phyloP scores from a whole-genome alignment of 768 basidiomycete genomes.

The Amanita rimosa region DNA sequence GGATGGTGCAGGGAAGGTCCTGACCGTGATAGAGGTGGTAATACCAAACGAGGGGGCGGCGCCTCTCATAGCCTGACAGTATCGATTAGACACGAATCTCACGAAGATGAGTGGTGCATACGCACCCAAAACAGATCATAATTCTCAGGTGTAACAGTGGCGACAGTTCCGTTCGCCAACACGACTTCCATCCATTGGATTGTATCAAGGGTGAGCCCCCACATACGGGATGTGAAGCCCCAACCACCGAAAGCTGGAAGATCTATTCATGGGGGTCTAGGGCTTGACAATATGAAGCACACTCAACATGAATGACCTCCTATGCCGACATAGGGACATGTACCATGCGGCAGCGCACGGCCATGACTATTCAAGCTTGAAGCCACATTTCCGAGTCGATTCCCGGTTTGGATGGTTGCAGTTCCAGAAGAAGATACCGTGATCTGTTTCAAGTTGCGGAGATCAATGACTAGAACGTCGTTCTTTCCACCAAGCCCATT shows the following conservation, averaged over 20 bases:
- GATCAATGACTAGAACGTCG: constrained; percentile 34
- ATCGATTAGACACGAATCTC: constrained; percentile 6
- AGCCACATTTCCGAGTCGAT: constrained; percentile 36
- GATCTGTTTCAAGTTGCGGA: constrained; percentile 28
- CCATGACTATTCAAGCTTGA: constrained; percentile 24
- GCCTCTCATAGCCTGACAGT: constrained; percentile 25
- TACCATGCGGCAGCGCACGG: constrained; percentile 40
- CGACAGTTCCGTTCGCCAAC: constrained; percentile 20
- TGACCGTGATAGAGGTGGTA: constrained; percentile 23
- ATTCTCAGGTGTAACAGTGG: constrained; percentile 20
- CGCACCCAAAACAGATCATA: constrained; percentile 36
- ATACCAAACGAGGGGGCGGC: constrained; percentile 28
- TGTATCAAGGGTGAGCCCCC: constrained; percentile 24
- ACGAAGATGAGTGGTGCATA: background rate
- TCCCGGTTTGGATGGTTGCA: constrained; percentile 31
- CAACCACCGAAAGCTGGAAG: constrained; percentile 18
- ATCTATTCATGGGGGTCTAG: too few relatives aligned
- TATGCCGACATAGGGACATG: constrained; percentile 40
- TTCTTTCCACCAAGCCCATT: constrained; percentile 35
- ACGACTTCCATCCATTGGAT: constrained; percentile 22
- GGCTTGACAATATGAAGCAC: background rate
- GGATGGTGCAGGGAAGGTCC: constrained; percentile 24
- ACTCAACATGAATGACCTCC: constrained; percentile 37
- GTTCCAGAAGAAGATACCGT: constrained; percentile 20
- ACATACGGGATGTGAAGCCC: constrained; percentile 23